Base-by-base conservation (phyloP, 495 filamentous ascomycete species). In the Monascus purpureus region DNA sequence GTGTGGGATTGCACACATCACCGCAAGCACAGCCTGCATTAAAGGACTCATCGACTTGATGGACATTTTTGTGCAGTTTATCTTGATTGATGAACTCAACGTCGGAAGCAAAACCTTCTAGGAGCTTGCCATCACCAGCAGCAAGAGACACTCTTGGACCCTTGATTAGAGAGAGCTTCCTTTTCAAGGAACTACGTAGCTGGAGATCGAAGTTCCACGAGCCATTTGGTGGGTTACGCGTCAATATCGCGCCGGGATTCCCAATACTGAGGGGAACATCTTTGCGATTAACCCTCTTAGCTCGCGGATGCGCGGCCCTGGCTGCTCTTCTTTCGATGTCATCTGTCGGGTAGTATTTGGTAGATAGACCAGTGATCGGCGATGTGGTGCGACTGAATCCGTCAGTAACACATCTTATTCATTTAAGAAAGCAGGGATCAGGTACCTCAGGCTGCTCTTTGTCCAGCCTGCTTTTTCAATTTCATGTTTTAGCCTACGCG, bases 81-180 rank as follows among this genome's bases (percentile, higher is more conserved):
- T 63, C 60, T 5, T 53, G 39, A 16, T 57, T 53, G 2, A 62
- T 42, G n/a, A 70, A 70, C 9, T 50, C 51, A 36, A 68, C 68
- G 26, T 55, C 52, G 1, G 52, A 33, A 0, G 47, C 47, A 3
- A 52, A 38, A 6, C 38, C 24, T 0, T 47, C 43, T 0, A 63
- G 43, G 8, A 32, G 34, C 2, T 31, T 41, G 3, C 47, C 39
- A 13, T 46, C 48, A 1, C 41, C 36, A 0, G 46, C 28, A 1
- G 41, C 35, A 8, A 58, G 43, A 2, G 38, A 41, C 2, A 61
- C 46, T 0, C 29, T 11, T 0, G 57, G 55, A 0, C 61, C 59
- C 1, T 42, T 25, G 23, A 63, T 53, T 1, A 25, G 17, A 1
- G 32, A 13, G 0, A 57, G 27, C 24, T 55, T 59, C 17, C 41